Percentiles rank a stretch among this genome's conserved stretches.
phyloP scores from a whole-genome alignment of 2,329 filamentous ascomycete species.

The Macrophomina tecta region DNA sequence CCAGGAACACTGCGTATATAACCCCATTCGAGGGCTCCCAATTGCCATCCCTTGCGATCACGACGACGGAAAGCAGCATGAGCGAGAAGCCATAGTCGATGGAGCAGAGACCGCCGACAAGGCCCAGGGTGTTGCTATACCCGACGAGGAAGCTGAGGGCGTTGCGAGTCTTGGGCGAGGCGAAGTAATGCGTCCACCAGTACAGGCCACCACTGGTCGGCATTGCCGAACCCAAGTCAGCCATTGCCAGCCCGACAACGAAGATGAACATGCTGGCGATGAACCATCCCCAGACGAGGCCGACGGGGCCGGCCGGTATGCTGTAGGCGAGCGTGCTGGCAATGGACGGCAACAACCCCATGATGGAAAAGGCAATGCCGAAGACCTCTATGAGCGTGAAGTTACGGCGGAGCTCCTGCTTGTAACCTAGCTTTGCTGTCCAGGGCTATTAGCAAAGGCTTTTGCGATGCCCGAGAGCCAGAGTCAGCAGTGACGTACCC shows the following conservation, averaged over 20 bases:
- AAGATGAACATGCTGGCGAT: constrained; percentile 64
- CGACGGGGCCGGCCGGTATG: constrained; percentile 64
- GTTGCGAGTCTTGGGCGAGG: constrained; percentile 60
- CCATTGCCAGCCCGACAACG: constrained; percentile 65
- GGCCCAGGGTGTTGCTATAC: constrained; percentile 66
- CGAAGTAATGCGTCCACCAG: constrained; percentile 66
- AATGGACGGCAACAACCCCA: constrained; percentile 67
- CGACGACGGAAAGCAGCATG: constrained; percentile 65
- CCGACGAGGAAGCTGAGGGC: constrained; percentile 66
- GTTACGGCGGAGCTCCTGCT: constrained; percentile 67
- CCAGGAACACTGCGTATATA: constrained; percentile 64
- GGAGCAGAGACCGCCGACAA: constrained; percentile 67
- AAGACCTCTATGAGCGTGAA: constrained; percentile 69
- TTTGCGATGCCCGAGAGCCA: no score
- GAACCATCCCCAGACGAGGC: constrained; percentile 69
- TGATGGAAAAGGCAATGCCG: constrained; percentile 55
- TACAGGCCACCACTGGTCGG: constrained; percentile 66
- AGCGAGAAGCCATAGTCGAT: constrained; percentile 65
- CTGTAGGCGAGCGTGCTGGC: constrained; percentile 65
- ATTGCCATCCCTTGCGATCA: constrained; percentile 61
- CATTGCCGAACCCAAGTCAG: constrained; percentile 53
- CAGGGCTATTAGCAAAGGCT: neutral
- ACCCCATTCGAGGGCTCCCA: constrained; percentile 63
- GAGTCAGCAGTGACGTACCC: constrained; percentile 35
- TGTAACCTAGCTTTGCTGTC: constrained; percentile 48